These are phyloP conservation scores for Amoebophrya sp. DNA, from an alignment of 169 alveolate genomes.

Conservation along the genomic window DNA sequence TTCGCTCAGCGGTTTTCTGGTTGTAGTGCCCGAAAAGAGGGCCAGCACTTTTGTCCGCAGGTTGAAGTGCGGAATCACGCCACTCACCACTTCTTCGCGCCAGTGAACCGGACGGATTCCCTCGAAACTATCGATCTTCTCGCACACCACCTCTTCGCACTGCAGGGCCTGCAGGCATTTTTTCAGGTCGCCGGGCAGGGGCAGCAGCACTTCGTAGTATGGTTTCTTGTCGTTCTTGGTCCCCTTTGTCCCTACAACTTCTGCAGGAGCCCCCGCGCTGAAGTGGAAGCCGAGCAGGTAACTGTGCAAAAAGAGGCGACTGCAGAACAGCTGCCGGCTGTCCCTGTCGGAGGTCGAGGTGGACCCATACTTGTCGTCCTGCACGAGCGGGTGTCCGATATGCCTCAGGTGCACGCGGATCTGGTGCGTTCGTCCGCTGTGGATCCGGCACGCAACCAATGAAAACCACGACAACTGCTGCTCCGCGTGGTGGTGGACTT, in stretches of 20 bases:
- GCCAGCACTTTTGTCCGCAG: neutral
- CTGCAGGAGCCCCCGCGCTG: too few relatives aligned
- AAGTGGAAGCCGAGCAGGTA: neutral
- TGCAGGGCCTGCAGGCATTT: neutral
- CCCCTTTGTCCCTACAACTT: too few relatives aligned
- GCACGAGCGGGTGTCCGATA: constrained; percentile 38
- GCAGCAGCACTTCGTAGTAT: neutral
- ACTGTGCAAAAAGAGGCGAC: neutral
- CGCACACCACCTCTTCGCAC: too few relatives aligned
- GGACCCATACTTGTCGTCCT: constrained; percentile 26
- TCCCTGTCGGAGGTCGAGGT: neutral
- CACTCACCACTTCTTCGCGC: neutral
- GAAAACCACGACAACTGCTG: too few relatives aligned
- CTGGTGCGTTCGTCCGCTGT: constrained; percentile 40
- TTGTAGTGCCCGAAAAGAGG: too few relatives aligned
- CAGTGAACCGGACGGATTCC: neutral
- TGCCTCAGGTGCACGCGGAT: constrained; percentile 40
- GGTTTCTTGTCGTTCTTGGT: too few relatives aligned
- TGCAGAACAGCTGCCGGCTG: neutral
- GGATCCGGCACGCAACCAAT: constrained; percentile 12
- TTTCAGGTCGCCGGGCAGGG: neutral
- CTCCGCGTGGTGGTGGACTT: too few relatives aligned
- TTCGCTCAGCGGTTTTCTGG: too few relatives aligned
- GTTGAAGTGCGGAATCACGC: neutral
- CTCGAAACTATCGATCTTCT: too few relatives aligned